Conservation (phyloP, 805 yeast genomes). For the Maudiozyma saulgeensis region DNA sequence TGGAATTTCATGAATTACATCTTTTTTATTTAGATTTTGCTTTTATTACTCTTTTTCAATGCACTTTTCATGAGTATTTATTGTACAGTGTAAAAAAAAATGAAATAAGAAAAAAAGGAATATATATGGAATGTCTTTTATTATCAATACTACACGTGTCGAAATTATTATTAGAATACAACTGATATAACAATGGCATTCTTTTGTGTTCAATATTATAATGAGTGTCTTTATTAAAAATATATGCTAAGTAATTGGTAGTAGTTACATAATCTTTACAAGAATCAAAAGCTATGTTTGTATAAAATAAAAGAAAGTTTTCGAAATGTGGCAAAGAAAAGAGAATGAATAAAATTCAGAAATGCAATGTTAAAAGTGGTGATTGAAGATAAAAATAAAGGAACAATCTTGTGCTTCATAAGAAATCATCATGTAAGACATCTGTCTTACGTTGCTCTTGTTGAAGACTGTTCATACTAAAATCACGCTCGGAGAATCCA, state of each 20-base stretch:
- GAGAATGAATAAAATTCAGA: neutral
- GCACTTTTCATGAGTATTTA: no score
- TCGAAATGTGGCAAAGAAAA: no score
- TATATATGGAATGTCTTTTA: no score
- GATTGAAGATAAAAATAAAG: neutral
- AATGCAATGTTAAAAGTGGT: neutral
- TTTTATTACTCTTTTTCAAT: no score
- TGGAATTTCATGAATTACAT: no score
- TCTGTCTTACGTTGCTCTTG: slow-evolving; percentile 2
- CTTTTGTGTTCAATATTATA: neutral
- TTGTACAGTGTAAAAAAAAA: no score
- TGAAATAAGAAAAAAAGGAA: no score
- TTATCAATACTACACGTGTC: no score
- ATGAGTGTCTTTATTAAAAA: neutral
- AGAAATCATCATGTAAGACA: neutral
- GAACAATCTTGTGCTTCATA: neutral
- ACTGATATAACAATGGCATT: no score
- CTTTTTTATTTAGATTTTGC: no score
- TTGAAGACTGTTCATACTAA: slow-evolving; percentile 12
- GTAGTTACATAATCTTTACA: neutral
- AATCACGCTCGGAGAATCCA: slow-evolving; percentile 12
- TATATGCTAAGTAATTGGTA: neutral
- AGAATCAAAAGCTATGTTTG: neutral
- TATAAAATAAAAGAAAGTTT: neutral
- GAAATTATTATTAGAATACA: no score